A percentile compares a stretch with the other conserved stretches of the same genome.
phyloP scores from a whole-genome alignment of 2,329 filamentous ascomycete species.

The Colletotrichum paranaense region DNA sequence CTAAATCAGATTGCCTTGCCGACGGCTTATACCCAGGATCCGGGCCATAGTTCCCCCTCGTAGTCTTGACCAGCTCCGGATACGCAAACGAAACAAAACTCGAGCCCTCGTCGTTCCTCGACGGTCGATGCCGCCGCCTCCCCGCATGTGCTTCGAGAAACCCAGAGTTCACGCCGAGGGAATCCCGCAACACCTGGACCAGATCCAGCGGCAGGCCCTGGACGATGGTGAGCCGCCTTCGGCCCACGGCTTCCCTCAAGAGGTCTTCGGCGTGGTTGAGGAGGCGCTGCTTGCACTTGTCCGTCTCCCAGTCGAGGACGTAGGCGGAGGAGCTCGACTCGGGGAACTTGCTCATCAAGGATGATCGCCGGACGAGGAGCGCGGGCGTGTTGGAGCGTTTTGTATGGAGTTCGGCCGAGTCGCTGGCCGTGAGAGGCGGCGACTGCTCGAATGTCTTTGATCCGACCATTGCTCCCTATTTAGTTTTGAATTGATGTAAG shows the following conservation, averaged over 20 bases:
- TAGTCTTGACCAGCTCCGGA: conserved; percentile 42
- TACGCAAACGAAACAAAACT: conserved; percentile 43
- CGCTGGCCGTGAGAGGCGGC: conserved; percentile 24
- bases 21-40: conserved; percentile 12
- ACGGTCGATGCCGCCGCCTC: conserved; percentile 41
- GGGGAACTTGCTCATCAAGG: conserved; percentile 27
- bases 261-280: conserved; percentile 29
- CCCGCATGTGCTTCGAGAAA: conserved; percentile 46
- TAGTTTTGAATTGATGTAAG: background rate
- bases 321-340: conserved; percentile 30
- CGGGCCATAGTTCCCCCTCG: background rate
- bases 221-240: conserved; percentile 30
- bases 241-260: conserved; percentile 27
- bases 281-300: conserved; percentile 26
- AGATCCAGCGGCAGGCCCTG: conserved; percentile 31
- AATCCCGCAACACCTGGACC: conserved; percentile 38
- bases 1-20: conserved; percentile 24
- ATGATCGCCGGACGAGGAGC: conserved; percentile 28
- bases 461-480: background rate
- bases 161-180: conserved; percentile 41
- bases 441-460: conserved; percentile 26
- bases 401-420: conserved; percentile 21
- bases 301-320: conserved; percentile 31
- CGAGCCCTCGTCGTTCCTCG: conserved; percentile 11
- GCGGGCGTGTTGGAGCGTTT: conserved; percentile 31